Conservation (phyloP, 176 grass and related monocot species). For the Aegilops speltoides region DNA sequence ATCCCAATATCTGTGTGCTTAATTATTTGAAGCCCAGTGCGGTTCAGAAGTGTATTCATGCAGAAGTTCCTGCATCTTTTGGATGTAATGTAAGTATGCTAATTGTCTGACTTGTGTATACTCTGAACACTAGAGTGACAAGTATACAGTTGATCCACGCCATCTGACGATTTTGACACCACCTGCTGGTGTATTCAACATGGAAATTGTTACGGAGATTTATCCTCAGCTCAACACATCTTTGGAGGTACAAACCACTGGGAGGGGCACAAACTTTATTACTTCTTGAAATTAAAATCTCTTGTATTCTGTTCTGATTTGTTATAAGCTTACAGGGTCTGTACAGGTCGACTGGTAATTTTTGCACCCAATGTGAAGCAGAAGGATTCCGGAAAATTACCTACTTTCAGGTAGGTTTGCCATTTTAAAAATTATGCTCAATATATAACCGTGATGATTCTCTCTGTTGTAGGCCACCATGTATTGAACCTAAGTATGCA, state of each 20-base stretch:
- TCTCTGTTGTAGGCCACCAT: background rate
- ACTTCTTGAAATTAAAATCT: background rate
- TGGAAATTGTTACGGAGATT: conserved; percentile 95
- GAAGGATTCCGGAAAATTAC: conserved; percentile 99
- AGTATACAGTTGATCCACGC: conserved; percentile 64
- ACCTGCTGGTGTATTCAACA: conserved; percentile 59
- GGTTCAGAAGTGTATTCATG: background rate
- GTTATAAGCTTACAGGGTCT: conserved; percentile 60
- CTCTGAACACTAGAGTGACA: conserved; percentile 58
- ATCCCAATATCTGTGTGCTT: background rate
- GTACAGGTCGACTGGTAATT: conserved; percentile 90
- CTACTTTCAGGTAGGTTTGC: conserved; percentile 80
- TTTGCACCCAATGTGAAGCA: conserved; percentile 98
- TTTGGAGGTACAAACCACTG: conserved; percentile 81
- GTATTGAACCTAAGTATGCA: background rate
- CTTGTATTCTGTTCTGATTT: conserved; percentile 17
- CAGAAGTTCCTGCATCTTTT: background rate
- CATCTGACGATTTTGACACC: conserved; percentile 63
- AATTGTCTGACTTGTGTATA: conserved; percentile 27
- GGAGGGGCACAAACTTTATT: background rate
- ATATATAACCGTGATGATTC: background rate
- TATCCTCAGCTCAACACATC: conserved; percentile 96
- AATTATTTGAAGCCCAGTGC: background rate
- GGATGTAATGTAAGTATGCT: background rate
- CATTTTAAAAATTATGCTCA: conserved; percentile 1